Conservation (phyloP, 345 rosid species). For the Cardamine resedifolia region DNA sequence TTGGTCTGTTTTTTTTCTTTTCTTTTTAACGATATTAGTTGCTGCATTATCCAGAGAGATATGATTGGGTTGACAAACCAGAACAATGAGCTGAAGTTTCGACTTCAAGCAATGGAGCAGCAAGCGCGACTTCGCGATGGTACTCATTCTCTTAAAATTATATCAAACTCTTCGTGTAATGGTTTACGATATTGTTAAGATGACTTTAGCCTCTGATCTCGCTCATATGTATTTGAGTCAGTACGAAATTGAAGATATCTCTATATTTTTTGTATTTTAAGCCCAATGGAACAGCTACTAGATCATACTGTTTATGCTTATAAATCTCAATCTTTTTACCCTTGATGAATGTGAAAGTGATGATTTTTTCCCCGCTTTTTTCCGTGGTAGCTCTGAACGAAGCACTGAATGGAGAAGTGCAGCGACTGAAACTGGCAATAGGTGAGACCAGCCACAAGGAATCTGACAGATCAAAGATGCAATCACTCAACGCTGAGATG, state of each 20-base stretch:
- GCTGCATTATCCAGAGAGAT: conserved; percentile 61
- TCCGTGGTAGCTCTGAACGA: conserved; percentile 53
- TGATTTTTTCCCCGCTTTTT: not conserved
- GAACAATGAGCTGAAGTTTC: conserved; percentile 90
- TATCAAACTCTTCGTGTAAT: not conserved
- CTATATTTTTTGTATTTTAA: not conserved
- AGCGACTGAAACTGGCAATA: conserved; percentile 42
- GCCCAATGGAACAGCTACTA: not conserved
- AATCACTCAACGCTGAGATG: conserved; percentile 37
- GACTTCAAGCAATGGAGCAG: conserved; percentile 98
- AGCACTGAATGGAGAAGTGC: conserved; percentile 50
- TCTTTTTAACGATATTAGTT: conserved; percentile 10
- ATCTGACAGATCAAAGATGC: conserved; percentile 38
- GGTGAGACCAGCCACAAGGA: conserved; percentile 39
- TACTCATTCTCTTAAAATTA: conserved; percentile 24
- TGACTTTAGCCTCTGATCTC: not conserved
- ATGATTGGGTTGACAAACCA: conserved; percentile 87
- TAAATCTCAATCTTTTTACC: not conserved
- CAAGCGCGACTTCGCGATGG: conserved; percentile 96
- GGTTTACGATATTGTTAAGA: not conserved
- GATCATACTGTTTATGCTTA: not conserved
- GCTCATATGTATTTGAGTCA: not conserved
- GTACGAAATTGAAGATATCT: not conserved
- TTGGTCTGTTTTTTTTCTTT: not conserved
- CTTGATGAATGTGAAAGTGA: not conserved